Base-by-base conservation (phyloP, 2,329 filamentous ascomycete genomes). In the Fusarium sulawesiense region DNA sequence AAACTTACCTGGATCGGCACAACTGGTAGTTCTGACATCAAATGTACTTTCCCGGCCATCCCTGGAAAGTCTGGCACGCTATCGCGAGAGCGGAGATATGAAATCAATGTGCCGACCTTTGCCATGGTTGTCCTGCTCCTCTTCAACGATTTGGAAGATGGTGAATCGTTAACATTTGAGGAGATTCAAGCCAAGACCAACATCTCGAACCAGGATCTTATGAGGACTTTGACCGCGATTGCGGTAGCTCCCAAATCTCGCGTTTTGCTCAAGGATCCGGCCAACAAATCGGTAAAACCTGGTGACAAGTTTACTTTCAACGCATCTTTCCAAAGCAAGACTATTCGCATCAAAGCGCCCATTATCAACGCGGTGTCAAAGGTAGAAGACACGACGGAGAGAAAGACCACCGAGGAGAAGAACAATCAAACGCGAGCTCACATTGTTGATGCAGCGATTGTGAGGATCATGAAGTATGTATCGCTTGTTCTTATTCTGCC, bases 81-180 rank as follows among this genome's bases (percentile, higher is more conserved):
- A 23, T 85, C 86, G 60, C 88, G 86, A 60, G 90, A 92, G 69
- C 86, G 92, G 34, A 90, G 91, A 37, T 95, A 98, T 76, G 96
- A 99, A 75, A 84, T 99, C 58, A 97, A 94, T 66, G 94, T 97
- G 21, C 92, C 94, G 3, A 98, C 96, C 0, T 96, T 96, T 78
- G 93, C 91, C 74, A 97, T 98, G 93, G 83, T 98, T 21, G 90
- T 98, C 25, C 81, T 99, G 21, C 80, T 97, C 46, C 87, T 98
- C 0, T 99, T 98, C 85, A 98, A 98, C 75, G 89, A 95, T 40
- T 76, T 97, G 1, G 78, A 77, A 4, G 83, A 86, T 8, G 84
- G 78, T 30, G 80, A 84, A 69, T 83, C 80, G 48, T 78, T 91
- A 18, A 82, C 84, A 0, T 88, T 89, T 57, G 92, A 96, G 58